These are phyloP conservation scores for Cydonia oblonga DNA, from an alignment of 331 rosid genomes.

Conservation along the genomic window DNA sequence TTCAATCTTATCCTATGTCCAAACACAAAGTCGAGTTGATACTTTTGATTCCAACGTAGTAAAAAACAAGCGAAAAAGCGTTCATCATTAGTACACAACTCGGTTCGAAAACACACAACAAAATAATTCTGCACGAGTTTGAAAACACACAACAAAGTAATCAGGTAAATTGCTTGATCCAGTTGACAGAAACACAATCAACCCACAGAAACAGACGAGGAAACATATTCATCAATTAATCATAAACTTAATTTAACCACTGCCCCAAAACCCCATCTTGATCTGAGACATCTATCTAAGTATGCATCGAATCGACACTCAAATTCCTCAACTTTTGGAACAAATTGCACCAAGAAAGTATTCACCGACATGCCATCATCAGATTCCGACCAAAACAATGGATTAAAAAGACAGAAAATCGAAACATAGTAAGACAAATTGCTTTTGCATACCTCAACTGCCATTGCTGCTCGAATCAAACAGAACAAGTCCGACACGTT, in stretches of 20 bases:
- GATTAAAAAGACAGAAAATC: no score
- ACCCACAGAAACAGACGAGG: background rate
- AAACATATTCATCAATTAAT: background rate
- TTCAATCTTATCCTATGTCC: slow-evolving; percentile 40
- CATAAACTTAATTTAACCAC: background rate
- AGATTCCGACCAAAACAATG: background rate
- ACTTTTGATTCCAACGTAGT: slow-evolving; percentile 7
- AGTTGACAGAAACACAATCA: background rate
- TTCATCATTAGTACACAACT: slow-evolving; percentile 1
- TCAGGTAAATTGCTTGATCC: background rate
- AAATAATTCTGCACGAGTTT: background rate
- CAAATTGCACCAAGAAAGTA: background rate
- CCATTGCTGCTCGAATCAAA: slow-evolving; percentile 11
- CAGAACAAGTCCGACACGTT: background rate
- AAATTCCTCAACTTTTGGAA: background rate
- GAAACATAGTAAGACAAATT: background rate
- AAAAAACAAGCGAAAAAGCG: background rate
- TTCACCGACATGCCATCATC: background rate
- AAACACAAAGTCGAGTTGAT: slow-evolving; percentile 10
- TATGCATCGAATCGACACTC: background rate
- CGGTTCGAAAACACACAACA: background rate
- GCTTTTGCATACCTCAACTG: slow-evolving; percentile 16
- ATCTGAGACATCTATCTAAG: background rate
- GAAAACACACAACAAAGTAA: background rate
- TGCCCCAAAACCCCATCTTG: background rate